phyloP scores from a whole-genome alignment of 257 asterid species.

The Capsicum pubescens region DNA sequence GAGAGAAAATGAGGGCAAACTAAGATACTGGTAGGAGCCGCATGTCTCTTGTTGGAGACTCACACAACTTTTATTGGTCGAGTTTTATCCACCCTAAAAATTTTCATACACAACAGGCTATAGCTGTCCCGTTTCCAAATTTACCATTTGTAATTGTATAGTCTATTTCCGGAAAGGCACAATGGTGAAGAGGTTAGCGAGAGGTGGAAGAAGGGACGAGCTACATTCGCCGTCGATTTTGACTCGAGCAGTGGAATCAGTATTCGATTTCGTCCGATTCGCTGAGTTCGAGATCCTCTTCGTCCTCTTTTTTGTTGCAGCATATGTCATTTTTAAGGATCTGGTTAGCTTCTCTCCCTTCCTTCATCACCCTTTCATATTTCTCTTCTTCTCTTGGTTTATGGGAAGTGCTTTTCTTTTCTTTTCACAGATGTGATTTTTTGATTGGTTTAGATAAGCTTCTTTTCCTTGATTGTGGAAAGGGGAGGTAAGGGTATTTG shows the following conservation, averaged over 20 bases:
- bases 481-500: background rate
- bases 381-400: background rate
- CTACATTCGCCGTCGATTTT: conserved; percentile 43
- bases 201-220: conserved; percentile 34
- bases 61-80: no score
- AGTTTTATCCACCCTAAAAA: no score
- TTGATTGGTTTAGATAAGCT: background rate
- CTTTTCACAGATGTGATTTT: background rate
- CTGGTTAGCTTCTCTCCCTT: conserved; percentile 55
- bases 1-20: no score
- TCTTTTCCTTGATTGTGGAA: background rate
- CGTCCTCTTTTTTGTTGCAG: conserved; percentile 72
- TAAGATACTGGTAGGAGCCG: no score
- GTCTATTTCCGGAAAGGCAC: background rate
- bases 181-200: conserved; percentile 36
- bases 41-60: no score
- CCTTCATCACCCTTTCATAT: background rate
- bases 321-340: conserved; percentile 81
- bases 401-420: background rate
- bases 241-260: conserved; percentile 72
- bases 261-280: conserved; percentile 63
- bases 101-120: background rate
- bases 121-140: background rate
- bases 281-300: conserved; percentile 98
- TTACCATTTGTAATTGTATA: background rate